Percentiles rank a stretch among this genome's conserved stretches.
These are phyloP conservation scores for Annulohypoxylon stygium DNA, from an alignment of 495 filamentous ascomycete genomes.

Conservation along the genomic window DNA sequence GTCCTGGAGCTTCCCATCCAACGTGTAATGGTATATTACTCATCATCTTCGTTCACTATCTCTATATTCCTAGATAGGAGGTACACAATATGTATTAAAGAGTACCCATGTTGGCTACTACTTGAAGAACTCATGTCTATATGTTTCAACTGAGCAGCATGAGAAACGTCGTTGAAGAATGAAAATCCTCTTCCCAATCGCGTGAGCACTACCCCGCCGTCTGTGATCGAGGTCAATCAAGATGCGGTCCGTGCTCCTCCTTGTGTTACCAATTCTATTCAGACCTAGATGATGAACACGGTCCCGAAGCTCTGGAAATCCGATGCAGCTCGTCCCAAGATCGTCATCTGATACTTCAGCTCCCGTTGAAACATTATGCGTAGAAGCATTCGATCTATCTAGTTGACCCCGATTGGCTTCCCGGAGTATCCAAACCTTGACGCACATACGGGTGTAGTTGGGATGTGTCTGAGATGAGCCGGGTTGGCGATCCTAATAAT, in stretches of 20 bases:
- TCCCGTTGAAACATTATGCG: constrained; percentile 18
- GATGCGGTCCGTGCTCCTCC: neutral
- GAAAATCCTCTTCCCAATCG: neutral
- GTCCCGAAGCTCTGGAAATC: constrained; percentile 18
- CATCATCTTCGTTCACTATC: neutral
- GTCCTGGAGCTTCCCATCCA: neutral
- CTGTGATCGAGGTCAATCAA: neutral
- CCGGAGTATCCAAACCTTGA: constrained; percentile 13
- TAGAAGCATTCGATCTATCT: neutral
- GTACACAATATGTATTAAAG: neutral
- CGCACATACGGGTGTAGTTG: constrained; percentile 6
- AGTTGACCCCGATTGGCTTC: constrained; percentile 14
- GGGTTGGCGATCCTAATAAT: constrained; percentile 21
- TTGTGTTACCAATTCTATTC: constrained; percentile 4
- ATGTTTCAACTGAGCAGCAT: neutral
- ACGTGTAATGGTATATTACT: neutral
- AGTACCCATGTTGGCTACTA: neutral
- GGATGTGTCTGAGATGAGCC: constrained; percentile 7
- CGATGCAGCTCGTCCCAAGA: neutral
- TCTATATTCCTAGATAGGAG: too few species aligned
- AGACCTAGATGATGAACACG: constrained; percentile 1
- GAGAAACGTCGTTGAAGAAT: neutral
- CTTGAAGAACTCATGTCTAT: neutral
- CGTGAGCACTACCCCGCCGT: neutral
- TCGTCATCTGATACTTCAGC: neutral